These are phyloP conservation scores for Annona cherimola DNA, from an alignment of 164 flowering plant species.

Conservation along the genomic window DNA sequence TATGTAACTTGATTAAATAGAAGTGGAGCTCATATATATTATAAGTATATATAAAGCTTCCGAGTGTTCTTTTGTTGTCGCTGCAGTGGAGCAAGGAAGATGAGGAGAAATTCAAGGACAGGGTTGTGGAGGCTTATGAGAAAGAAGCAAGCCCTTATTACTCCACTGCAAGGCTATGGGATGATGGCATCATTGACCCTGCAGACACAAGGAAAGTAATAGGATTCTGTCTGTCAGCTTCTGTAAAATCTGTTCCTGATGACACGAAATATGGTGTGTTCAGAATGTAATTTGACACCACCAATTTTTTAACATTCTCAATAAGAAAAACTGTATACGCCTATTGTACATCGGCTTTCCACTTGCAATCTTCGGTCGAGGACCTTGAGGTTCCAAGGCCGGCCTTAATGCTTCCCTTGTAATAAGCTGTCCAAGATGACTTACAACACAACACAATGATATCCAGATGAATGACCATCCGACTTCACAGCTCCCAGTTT, in stretches of 20 bases:
- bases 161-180: constrained; percentile 96
- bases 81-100: constrained; percentile 82
- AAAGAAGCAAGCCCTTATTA: constrained; percentile 78
- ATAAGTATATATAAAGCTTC: not conserved
- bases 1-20: not conserved
- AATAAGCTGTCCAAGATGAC: not conserved
- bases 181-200: constrained; percentile 92
- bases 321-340: not conserved
- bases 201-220: constrained; percentile 81
- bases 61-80: not conserved
- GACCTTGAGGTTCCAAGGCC: not conserved
- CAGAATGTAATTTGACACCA: constrained; percentile 59
- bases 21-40: not conserved
- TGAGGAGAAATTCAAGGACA: constrained; percentile 72
- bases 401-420: not conserved
- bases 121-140: constrained; percentile 79
- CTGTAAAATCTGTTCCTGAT: constrained; percentile 47
- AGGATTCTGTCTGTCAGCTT: constrained; percentile 77
- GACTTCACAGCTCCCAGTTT: not conserved
- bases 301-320: not conserved
- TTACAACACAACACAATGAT: too few relatives aligned
- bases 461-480: not conserved
- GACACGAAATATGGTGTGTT: constrained; percentile 85
- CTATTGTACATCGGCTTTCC: not conserved
- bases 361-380: not conserved